Evolutionary conservation across 2,329 filamentous ascomycete genomes (phyloP), one percentile per base, ranked within the genome.

Genomic region (Mycocentrospora acerina): DNA sequence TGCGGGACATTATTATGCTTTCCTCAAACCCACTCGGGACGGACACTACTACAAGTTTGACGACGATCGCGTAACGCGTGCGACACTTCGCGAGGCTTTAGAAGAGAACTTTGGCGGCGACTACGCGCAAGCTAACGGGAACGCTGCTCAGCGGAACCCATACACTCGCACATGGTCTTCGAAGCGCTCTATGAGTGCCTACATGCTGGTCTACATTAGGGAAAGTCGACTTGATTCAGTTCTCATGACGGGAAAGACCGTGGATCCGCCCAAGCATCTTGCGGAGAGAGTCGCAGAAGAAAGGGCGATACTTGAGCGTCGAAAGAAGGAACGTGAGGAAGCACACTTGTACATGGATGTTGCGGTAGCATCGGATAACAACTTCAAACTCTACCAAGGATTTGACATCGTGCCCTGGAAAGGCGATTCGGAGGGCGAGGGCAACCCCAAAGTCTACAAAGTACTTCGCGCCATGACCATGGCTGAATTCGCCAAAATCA

Each of bases 191-290:
- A 85, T 84, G 78, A 98, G 90, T 66, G 94, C 93, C 4, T 98
- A 98, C 75, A 98, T 98, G 93, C 71, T 98, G 75, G 94, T 98
- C 2, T 98, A 98, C 62, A 89, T 98, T 51, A 85, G 93, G 30
- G 88, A 95, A 64, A 86, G 85, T 35, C 81, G 85, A 40, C 70
- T 95, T n/a, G 87, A 95, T 59, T 78, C 87, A 51, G 84, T 97
- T 32, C 76, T 98, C 36, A 81, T 85, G 28, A 80, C 83, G 0
- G 86, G 93, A 25, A 78, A 80, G n/a, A 77, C 85, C 48, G 79
- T 86, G 2, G 85, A 95, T 57, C 88, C 90, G 12, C 94, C 93
- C 2, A 65, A 75, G 35, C 90, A 96, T 71, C 80, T 97, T 35
- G 84, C 88, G 59, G 77, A 78, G 53, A 82, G 83, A 44, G 79